These are phyloP conservation scores for Arabis alpina DNA, from an alignment of 345 rosid genomes.

Conservation along the genomic window DNA sequence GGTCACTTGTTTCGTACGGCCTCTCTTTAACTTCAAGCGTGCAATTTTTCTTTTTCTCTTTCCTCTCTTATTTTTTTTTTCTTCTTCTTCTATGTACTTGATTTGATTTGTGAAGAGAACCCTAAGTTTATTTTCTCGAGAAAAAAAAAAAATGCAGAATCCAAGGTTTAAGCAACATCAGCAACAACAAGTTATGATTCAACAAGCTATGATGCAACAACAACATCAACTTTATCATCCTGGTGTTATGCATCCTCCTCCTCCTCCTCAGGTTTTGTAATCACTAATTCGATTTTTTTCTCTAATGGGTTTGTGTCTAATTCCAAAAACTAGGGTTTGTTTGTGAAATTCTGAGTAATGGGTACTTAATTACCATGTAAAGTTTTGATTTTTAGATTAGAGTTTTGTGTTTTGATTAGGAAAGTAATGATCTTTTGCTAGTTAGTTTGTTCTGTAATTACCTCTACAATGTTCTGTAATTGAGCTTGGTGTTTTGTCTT, in stretches of 20 bases:
- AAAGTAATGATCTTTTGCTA: too few relatives aligned
- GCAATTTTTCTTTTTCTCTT: conserved; percentile 23
- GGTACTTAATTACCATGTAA: neutral
- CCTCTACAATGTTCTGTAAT: too few relatives aligned
- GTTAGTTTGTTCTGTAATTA: too few relatives aligned
- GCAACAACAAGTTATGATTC: conserved; percentile 86
- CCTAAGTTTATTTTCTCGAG: conserved; percentile 36
- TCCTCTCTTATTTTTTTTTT: conserved; percentile 19
- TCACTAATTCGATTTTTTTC: neutral
- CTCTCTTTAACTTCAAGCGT: conserved; percentile 28
- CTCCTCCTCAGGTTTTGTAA: conserved; percentile 65
- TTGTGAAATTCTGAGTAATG: conserved; percentile 4
- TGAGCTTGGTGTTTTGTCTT: too few relatives aligned
- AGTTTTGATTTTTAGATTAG: too few relatives aligned
- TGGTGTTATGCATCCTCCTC: conserved; percentile 72
- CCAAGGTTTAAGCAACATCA: conserved; percentile 58
- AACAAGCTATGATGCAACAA: conserved; percentile 72
- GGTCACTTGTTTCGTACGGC: conserved; percentile 28
- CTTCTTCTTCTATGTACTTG: neutral
- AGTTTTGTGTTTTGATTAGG: too few relatives aligned
- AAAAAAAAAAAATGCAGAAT: conserved; percentile 43
- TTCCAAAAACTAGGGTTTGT: conserved; percentile 7
- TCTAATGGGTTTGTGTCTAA: neutral
- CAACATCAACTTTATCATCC: conserved; percentile 92
- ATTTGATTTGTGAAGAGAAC: conserved; percentile 32